Evolutionary conservation across 2,329 filamentous ascomycete species (phyloP).

Genomic region (Colletotrichum sp.): DNA sequence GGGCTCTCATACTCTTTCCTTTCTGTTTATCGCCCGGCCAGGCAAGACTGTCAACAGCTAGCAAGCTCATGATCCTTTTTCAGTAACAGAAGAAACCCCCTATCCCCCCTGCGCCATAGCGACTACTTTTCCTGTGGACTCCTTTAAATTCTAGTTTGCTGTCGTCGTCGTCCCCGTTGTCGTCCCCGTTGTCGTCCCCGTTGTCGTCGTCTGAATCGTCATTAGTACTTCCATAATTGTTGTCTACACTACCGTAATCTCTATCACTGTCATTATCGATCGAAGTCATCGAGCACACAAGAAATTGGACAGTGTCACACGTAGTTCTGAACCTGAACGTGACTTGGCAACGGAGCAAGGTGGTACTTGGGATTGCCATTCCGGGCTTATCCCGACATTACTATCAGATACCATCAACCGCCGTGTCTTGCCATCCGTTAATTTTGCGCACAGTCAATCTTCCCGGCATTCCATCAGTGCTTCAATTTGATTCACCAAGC

Average conservation of each 20-base stretch:
- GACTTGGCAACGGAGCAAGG: not conserved
- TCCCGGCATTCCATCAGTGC: not conserved
- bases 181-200: no score
- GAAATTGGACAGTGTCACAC: no score
- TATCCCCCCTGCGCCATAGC: no score
- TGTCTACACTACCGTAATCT: no score
- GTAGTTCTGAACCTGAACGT: not conserved
- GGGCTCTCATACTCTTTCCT: not conserved
- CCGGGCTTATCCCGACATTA: not conserved
- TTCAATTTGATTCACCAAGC: not conserved
- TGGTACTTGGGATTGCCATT: not conserved
- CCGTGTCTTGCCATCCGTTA: not conserved
- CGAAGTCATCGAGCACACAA: no score
- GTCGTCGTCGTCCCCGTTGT: no score
- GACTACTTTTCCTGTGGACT: no score
- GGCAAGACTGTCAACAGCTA: not conserved
- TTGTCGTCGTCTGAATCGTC: no score
- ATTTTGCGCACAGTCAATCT: not conserved
- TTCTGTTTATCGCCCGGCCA: not conserved
- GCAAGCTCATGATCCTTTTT: not conserved
- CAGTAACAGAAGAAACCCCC: not conserved
- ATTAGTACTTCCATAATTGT: no score
- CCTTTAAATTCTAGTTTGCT: no score
- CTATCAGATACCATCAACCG: not conserved
- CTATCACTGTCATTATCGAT: no score